Evolutionary conservation across 208 protist genomes (phyloP).

Genomic region (Tritrichomonas musculus): DNA sequence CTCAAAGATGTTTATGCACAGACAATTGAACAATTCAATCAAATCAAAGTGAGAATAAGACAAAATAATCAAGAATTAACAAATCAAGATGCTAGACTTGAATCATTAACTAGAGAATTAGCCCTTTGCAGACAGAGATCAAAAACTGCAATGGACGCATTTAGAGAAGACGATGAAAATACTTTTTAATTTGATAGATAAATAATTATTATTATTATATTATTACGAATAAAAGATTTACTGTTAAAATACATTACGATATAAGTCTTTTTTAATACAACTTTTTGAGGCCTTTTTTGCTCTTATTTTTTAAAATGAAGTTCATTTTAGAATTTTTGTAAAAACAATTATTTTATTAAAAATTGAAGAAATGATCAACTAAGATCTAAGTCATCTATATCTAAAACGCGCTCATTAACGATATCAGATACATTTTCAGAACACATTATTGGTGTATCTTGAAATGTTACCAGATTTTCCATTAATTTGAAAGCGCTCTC

Average conservation of each 20-base stretch:
- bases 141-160: background rate
- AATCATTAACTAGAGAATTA: background rate
- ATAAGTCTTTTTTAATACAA: too few relatives aligned
- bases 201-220: too few relatives aligned
- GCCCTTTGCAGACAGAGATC: background rate
- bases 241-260: too few relatives aligned
- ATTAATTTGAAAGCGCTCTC: background rate
- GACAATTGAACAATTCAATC: background rate
- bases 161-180: background rate
- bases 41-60: background rate
- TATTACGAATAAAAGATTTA: too few relatives aligned
- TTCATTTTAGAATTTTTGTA: too few relatives aligned
- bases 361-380: too few relatives aligned
- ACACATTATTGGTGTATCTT: background rate
- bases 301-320: too few relatives aligned
- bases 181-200: too few relatives aligned
- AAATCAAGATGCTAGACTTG: background rate
- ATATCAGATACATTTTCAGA: background rate
- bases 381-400: slow-evolving; percentile 12
- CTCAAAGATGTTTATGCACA: background rate
- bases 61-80: background rate
- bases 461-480: background rate
- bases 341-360: too few relatives aligned
- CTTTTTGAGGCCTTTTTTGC: too few relatives aligned
- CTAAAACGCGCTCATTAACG: background rate